Evolutionary conservation across 805 yeast species (phyloP).

Genomic region (Saccharomycopsis sp.): DNA sequence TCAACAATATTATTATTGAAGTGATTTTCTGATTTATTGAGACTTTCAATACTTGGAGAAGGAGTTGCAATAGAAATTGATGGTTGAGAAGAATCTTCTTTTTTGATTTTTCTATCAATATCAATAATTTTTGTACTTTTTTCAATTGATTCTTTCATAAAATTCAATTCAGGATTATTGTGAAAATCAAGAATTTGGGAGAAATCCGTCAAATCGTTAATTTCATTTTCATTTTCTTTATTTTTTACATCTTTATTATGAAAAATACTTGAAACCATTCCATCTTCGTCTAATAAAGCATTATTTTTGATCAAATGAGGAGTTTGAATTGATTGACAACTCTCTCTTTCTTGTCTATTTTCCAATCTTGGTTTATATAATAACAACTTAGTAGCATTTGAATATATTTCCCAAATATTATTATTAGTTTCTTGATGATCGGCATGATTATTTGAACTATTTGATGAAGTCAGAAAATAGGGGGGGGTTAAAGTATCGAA

Average conservation of each 20-base stretch:
- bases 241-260: neutral
- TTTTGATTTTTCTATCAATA: neutral
- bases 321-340: neutral
- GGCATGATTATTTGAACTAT: too few relatives aligned
- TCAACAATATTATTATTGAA: neutral
- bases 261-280: neutral
- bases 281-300: neutral
- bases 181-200: slow-evolving; percentile 1
- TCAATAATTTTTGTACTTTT: neutral
- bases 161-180: slow-evolving; percentile 1
- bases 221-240: neutral
- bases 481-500: too few relatives aligned
- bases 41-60: neutral
- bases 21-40: neutral
- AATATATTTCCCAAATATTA: slow-evolving; percentile 25
- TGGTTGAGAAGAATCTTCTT: neutral
- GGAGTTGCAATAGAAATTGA: neutral
- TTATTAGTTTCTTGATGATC: too few relatives aligned
- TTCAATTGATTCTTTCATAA: neutral
- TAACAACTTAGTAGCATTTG: slow-evolving; percentile 25
- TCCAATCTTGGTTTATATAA: slow-evolving; percentile 25
- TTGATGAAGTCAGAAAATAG: too few relatives aligned
- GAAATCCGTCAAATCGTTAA: slow-evolving; percentile 1
- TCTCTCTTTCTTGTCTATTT: slow-evolving; percentile 23
- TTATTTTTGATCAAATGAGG: too few relatives aligned